These are phyloP conservation scores for Colletotrichum eremochloae DNA, from an alignment of 2,329 filamentous ascomycete genomes.

Conservation along the genomic window DNA sequence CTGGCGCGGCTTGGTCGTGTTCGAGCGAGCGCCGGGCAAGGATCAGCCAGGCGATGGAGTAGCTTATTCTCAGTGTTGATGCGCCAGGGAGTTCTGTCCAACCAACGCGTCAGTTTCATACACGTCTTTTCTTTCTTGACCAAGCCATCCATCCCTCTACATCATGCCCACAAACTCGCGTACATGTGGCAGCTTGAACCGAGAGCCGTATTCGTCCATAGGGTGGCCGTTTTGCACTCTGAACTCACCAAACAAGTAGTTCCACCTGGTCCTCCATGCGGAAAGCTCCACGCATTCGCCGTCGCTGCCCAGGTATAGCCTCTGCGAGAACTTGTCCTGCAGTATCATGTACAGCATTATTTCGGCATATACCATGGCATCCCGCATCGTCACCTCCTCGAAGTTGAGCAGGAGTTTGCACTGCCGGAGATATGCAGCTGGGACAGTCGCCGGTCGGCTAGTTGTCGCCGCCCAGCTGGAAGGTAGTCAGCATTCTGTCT, in stretches of 20 bases:
- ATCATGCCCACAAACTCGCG: neutral
- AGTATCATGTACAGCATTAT: constrained; percentile 54
- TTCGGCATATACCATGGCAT: constrained; percentile 57
- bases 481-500: neutral
- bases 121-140: neutral
- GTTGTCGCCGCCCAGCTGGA: constrained; percentile 58
- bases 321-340: constrained; percentile 52
- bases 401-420: constrained; percentile 57
- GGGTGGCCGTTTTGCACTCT: neutral
- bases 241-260: constrained; percentile 50
- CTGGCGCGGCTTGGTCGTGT: constrained; percentile 32
- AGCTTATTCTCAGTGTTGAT: constrained; percentile 51
- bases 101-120: neutral
- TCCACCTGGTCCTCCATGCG: constrained; percentile 53
- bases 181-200: neutral
- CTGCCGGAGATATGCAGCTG: constrained; percentile 54
- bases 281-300: constrained; percentile 51
- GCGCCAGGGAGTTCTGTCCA: constrained; percentile 50
- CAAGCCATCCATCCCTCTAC: neutral
- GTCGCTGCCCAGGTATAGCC: constrained; percentile 49
- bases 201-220: neutral
- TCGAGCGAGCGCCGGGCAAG: constrained; percentile 44
- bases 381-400: constrained; percentile 56
- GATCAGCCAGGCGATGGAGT: constrained; percentile 52
- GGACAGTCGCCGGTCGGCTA: constrained; percentile 55